A percentile compares a stretch with the other conserved stretches of the same genome.
These are phyloP conservation scores for Oenanthe sinensis DNA, from an alignment of 129 eudicot species.

Conservation along the genomic window DNA sequence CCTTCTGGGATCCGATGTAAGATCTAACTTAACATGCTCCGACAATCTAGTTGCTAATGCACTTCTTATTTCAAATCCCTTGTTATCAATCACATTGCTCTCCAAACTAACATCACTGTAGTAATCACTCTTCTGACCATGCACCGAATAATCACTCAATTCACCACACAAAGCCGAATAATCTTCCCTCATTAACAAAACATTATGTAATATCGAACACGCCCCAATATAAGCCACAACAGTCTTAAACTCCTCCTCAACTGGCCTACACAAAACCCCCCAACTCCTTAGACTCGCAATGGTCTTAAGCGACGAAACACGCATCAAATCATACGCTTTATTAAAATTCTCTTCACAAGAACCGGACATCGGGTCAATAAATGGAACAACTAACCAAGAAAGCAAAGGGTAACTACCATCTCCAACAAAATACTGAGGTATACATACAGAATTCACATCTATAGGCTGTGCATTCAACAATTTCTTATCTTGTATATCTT, in stretches of 20 bases:
- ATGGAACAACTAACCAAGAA: slow-evolving; percentile 70
- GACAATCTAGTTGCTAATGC: slow-evolving; percentile 64
- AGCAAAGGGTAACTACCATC: slow-evolving; percentile 47
- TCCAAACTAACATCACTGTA: slow-evolving; percentile 15
- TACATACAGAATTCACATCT: slow-evolving; percentile 33
- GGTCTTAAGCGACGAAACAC: slow-evolving; percentile 31
- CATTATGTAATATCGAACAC: slow-evolving; percentile 81
- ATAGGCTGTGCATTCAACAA: slow-evolving; percentile 32
- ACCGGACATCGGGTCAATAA: slow-evolving; percentile 31
- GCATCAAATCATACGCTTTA: slow-evolving; percentile 23
- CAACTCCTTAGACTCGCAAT: slow-evolving; percentile 71
- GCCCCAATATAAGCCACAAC: slow-evolving; percentile 76
- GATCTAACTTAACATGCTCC: slow-evolving; percentile 3
- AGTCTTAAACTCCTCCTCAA: slow-evolving; percentile 45
- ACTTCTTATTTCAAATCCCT: slow-evolving; percentile 43
- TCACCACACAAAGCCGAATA: slow-evolving; percentile 49
- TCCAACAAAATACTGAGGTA: slow-evolving; percentile 72
- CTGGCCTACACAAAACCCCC: slow-evolving; percentile 64
- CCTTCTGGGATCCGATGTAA: neutral
- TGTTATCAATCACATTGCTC: slow-evolving; percentile 22
- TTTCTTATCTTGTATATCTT: slow-evolving; percentile 42
- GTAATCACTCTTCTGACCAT: neutral
- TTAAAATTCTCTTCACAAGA: slow-evolving; percentile 52
- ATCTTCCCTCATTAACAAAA: slow-evolving; percentile 74
- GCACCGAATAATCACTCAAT: slow-evolving; percentile 20